Base-by-base conservation (phyloP, 2,329 filamentous ascomycete species). In the Botrytis pseudocinerea region DNA sequence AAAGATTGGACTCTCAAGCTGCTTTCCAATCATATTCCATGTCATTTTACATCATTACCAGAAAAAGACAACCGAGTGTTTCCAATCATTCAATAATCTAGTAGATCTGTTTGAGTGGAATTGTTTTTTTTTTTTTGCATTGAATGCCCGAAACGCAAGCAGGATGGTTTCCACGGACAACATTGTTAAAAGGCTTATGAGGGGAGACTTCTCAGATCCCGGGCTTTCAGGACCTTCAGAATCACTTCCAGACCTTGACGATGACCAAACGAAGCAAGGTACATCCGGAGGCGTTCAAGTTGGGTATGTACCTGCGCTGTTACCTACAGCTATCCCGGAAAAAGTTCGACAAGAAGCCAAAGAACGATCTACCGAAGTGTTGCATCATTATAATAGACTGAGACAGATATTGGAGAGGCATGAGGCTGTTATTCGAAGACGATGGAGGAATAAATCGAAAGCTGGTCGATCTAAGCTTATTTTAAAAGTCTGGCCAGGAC, bases 381-480 rank as follows among this genome's bases (percentile, higher is more conserved):
- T 76, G 28, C 71, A 70, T 14, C n/a, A 65, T n/a, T 76, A 72
- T 73, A 71, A 69, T 40, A 74, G 28, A n/a, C 42, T 76, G 51
- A 59, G 57, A n/a, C 48, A 70, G 16, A 86, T 88, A 8, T 71
- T 89, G 3, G 79, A 84, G 59, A 83, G 87, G 7, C 85, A 88
- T 66, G 87, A 90, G 76, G 79, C 78, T 0, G 84, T 82, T 0
- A 84, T 90, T 18, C 83, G 84, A 70, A 87, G 84, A 74, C 83
- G 87, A 57, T 91, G 87, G 88, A 74, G 76, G 4, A 89, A 89
- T 89, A 88, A 79, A 84, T 42, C 82, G 2, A 82, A 81, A 18
- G 66, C 80, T 22, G 85, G 89, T 78, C 81, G 84, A 25, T 80
- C 82, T 16, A 81, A 83, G 4, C 80, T 88, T 4, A 79, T 90